Evolutionary conservation across 2,329 filamentous ascomycete genomes (phyloP).

Genomic region (Monosporascus sp.): DNA sequence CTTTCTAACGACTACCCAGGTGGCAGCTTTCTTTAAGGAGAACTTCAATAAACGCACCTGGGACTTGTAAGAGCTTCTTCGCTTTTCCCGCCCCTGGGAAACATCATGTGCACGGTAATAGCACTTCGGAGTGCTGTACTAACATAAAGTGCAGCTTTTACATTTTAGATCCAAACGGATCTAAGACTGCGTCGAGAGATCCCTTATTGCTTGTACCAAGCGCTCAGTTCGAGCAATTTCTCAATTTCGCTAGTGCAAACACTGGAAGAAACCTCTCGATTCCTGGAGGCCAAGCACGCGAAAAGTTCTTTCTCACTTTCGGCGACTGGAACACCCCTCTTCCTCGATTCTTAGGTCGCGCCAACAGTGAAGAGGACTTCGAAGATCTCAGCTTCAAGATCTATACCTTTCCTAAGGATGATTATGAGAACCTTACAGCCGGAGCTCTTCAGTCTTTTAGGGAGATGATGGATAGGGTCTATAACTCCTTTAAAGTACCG

Average conservation of each 20-base stretch:
- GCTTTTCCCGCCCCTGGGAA: not conserved
- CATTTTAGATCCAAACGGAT: slow-evolving; percentile 4
- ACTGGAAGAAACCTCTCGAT: slow-evolving; percentile 52
- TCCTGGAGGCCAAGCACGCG: slow-evolving; percentile 43
- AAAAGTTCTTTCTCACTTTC: slow-evolving; percentile 60
- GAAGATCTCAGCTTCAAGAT: slow-evolving; percentile 24
- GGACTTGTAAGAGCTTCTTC: slow-evolving; percentile 63
- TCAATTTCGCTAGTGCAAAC: slow-evolving; percentile 59
- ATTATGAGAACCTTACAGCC: slow-evolving; percentile 30
- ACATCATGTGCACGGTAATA: no score
- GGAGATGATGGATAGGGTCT: slow-evolving; percentile 46
- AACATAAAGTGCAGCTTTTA: slow-evolving; percentile 53
- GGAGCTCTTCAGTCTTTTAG: slow-evolving; percentile 43
- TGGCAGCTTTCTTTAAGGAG: slow-evolving; percentile 47
- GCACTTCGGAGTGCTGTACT: not conserved
- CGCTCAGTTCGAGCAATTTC: slow-evolving; percentile 57
- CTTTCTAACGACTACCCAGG: slow-evolving; percentile 25
- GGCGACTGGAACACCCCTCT: slow-evolving; percentile 52
- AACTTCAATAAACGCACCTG: slow-evolving; percentile 57
- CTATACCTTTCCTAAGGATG: slow-evolving; percentile 33
- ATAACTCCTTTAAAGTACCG: slow-evolving; percentile 42
- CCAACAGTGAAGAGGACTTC: slow-evolving; percentile 35
- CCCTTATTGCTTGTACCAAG: slow-evolving; percentile 65
- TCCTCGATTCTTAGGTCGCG: slow-evolving; percentile 63
- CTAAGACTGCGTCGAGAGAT: slow-evolving; percentile 20